Conservation (phyloP, 1,139 yeast genomes). For the Pichia sp. region DNA sequence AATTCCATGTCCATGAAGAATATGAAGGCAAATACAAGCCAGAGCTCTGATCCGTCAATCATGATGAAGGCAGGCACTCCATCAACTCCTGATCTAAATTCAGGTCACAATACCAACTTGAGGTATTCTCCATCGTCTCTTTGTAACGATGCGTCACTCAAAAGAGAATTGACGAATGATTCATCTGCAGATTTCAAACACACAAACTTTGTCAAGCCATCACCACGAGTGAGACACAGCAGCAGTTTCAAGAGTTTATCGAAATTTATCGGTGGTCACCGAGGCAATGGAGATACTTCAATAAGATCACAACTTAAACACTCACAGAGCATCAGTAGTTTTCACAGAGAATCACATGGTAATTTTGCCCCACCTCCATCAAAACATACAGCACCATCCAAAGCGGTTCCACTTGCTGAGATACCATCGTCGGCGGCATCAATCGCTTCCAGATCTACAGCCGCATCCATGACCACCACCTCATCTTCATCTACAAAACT, state of each 20-base stretch:
- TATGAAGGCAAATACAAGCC: too few species aligned
- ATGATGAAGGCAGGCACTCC: conserved; percentile 1
- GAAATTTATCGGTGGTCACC: conserved; percentile 1
- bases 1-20: conserved; percentile 8
- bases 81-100: too few species aligned
- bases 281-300: neutral
- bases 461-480: neutral
- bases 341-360: too few species aligned
- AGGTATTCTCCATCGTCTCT: neutral
- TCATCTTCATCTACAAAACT: conserved; percentile 1
- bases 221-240: conserved; percentile 42
- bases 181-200: neutral
- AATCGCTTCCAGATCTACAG: too few species aligned
- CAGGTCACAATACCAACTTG: neutral
- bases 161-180: neutral
- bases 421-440: too few species aligned
- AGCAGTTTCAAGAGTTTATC: conserved; percentile 59
- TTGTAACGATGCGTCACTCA: neutral
- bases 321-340: neutral
- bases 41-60: neutral
- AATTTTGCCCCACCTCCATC: too few species aligned
- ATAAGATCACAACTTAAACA: too few species aligned
- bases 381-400: too few species aligned
- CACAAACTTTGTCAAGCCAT: neutral
- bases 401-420: too few species aligned